These are phyloP conservation scores for Pseudozyma sp. DNA, from an alignment of 1,284 basidiomycete genomes.

Conservation along the genomic window DNA sequence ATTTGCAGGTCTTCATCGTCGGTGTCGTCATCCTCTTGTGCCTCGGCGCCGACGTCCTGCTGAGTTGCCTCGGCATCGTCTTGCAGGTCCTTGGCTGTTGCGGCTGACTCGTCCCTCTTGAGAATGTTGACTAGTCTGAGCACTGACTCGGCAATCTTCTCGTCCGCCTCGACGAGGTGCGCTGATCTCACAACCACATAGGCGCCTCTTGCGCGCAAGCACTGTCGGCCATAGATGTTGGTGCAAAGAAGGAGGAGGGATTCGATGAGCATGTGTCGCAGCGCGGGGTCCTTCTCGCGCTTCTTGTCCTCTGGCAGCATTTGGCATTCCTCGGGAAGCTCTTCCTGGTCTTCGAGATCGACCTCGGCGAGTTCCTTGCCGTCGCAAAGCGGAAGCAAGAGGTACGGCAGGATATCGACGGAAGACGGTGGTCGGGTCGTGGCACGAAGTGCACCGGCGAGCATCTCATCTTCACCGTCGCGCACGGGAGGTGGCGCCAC, in stretches of 20 bases:
- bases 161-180: constrained; percentile 83
- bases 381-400: constrained; percentile 90
- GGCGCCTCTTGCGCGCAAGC: constrained; percentile 81
- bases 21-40: constrained; percentile 37
- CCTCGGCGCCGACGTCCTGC: constrained; percentile 50
- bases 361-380: constrained; percentile 77
- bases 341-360: constrained; percentile 82
- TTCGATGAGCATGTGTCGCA: constrained; percentile 88
- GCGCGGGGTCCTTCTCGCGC: constrained; percentile 81
- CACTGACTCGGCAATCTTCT: constrained; percentile 72
- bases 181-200: constrained; percentile 86
- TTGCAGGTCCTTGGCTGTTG: constrained; percentile 50
- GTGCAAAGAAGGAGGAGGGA: constrained; percentile 88
- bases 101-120: constrained; percentile 63
- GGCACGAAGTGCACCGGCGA: constrained; percentile 51
- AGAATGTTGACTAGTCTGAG: constrained; percentile 66
- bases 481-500: constrained; percentile 55
- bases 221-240: constrained; percentile 85
- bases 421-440: constrained; percentile 54
- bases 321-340: constrained; percentile 84
- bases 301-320: constrained; percentile 86
- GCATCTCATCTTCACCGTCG: constrained; percentile 48
- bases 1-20: constrained; percentile 63
- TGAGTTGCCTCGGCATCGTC: constrained; percentile 46
- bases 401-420: constrained; percentile 68